Evolutionary conservation across 768 basidiomycete species (phyloP), one percentile per base, ranked within the genome.

Genomic region (Coprinellus micaceus): DNA sequence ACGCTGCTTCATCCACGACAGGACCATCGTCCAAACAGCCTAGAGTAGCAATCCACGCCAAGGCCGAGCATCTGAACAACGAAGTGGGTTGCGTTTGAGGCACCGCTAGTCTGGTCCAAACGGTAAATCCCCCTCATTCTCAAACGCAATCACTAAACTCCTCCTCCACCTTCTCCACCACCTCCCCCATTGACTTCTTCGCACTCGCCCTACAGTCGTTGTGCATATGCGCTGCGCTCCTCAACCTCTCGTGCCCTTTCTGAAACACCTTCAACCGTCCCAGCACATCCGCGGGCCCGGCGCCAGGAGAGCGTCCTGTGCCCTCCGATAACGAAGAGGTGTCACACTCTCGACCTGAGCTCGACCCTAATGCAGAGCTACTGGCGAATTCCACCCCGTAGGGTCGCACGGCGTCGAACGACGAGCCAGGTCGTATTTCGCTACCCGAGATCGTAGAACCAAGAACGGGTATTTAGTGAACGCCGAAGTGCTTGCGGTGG

Each of bases 141-240:
- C 72, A 63, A 89, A 89, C n/a, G 65, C 80, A 86, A 58, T 88
- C 84, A 0, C 86, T 78, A 39, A 89, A 65, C 1, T 74, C 76
- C 22, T 86, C 82, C 60, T 82, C 84, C 15, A 86, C 75, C 12
- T 71, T 71, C 66, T 76, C 84, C 39, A 86, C 74, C 53, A 77
- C 70, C 43, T 84, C 84, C 22, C 69, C 66, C 45, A 89, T 81
- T 44, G 76, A 75, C 61, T 77, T 77, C 66, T 79, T 79, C 22
- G 86, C 88, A 21, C 73, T 67, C 63, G 73, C 68, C 64, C 84
- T 77, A 71, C 88, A 90, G 54, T 89, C 88, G 54, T 82, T 84
- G 61, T 89, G 85, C 88, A 89, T 89, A 64, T 88, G 86, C n/a
- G 84, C 83, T 56, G 83, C 83, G 57, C 79, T 81, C 2, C 86